Evolutionary conservation across 345 rosid species (phyloP), one percentile per base, ranked within the genome.

Genomic region (Hibiscus trionum): DNA sequence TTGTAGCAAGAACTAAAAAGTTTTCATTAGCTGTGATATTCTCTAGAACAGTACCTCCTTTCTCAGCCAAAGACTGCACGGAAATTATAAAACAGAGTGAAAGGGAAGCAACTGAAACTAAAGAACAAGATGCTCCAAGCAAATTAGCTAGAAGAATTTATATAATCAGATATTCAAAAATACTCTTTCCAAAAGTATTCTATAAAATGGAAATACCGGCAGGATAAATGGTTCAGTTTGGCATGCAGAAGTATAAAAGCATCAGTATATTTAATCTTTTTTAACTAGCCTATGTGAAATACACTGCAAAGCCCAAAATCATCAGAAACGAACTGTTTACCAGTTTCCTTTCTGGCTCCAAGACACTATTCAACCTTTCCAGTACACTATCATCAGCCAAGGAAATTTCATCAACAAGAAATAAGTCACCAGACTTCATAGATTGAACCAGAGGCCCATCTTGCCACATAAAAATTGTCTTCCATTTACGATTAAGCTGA

Each of bases 371-470:
- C 82, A 91, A 79, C 71, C 98, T 86, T 77, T 94, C 98, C 72
- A 94, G 78, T 1, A 94, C 97, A 61, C 98, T 91, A 78, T 94
- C 98, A 89, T 94, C 97, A 77, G 98, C 97, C 87, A 94, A 78
- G 56, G 98, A 94, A 82, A 94, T 94, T 83, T 94, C 98, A 88
- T 94, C 98, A 72, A 88, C 80, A 69, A 94, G 97, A 81, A 94
- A 80, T 19, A 94, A 78, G 80, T 89, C 87, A 71, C 98, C 96
- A 75, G 84, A 80, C 83, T 82, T 90, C 98, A 94, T 94, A 17
- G 97, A 90, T 80, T 88, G 84, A 76, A 94, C 97, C 65, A 94
- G 93, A 70, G 98, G 95, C 17, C 98, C 98, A 86, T 91, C 98
- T 83, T 91, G 96, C 98, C 98, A 94, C 67, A 79, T 80, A 81